Evolutionary conservation across 1,139 yeast genomes (phyloP), one percentile per base, ranked within the genome.

Genomic region (Lodderomyces pseudojiufengensis): DNA sequence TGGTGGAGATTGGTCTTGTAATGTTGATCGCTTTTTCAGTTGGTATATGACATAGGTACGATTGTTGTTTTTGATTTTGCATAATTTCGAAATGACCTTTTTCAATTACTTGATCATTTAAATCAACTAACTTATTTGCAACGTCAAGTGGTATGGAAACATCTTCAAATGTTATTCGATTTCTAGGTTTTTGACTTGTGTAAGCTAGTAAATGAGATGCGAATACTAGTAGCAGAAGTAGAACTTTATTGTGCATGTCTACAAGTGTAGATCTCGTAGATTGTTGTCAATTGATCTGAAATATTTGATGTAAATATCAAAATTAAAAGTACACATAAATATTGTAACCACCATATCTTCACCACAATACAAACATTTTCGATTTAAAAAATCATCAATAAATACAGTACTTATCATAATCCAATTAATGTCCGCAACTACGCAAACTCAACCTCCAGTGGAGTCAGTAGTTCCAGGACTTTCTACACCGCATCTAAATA

Each of bases 81-180:
- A 63, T 24, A 2, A 51, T 39, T 28, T 62, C 60, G 43, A 57
- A 61, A 3, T 52, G 43, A 3, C 48, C 52, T 22, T 42, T 44
- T 18, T 40, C 29, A 4, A 33, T 35, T 18, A 18, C 7, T 5
- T 18, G 20, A 7, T 18, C 7, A 7, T 39, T 38, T 29, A 42
- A 28, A 13, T 33, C 34, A 10, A 49, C 36, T 14, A 46, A 31
- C 4, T 40, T 27, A 9, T 36, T 28, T 2, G 49, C 52, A 14
- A 42, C 31, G 5, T 37, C 33, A n/a, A 33, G 32, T 1, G 53
- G 47, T 13, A 48, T 44, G 4, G 43, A 39, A 10, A 43, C 42
- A 23, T 48, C 35, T 28, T 48, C 46, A 29, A 46, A 49, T 12
- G 44, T 43, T 9, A 57, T 44, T 24, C 47, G 38, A 36, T 54